A percentile compares a stretch with the other conserved stretches of the same genome.
Conservation (phyloP, 1,139 yeast genomes). For the Yamadazyma sp. region DNA sequence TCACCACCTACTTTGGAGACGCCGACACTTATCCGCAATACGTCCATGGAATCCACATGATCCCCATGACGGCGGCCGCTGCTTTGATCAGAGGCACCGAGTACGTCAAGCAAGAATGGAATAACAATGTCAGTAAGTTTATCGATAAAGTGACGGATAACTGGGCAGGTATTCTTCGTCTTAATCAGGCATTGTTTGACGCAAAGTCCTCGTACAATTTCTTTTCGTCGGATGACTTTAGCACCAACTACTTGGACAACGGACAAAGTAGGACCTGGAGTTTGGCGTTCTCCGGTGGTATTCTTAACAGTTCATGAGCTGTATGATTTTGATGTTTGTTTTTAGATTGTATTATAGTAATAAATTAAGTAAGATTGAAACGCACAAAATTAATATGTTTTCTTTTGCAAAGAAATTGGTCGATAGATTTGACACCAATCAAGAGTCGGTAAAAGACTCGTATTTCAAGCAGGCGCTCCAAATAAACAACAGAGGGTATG, state of each 20-base stretch:
- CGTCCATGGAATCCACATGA: constrained; percentile 94
- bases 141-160: constrained; percentile 64
- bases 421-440: constrained; percentile 62
- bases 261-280: constrained; percentile 95
- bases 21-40: constrained; percentile 58
- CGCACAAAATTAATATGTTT: constrained; percentile 70
- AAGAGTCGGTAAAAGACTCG: constrained; percentile 41
- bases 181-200: constrained; percentile 76
- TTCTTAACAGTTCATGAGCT: constrained; percentile 13
- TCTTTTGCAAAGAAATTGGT: constrained; percentile 86
- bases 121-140: constrained; percentile 47
- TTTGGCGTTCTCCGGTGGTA: constrained; percentile 70
- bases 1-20: constrained; percentile 60
- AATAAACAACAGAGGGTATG: constrained; percentile 45
- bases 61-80: constrained; percentile 82
- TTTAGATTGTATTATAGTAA: constrained; percentile 1
- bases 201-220: constrained; percentile 66
- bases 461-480: constrained; percentile 50
- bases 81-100: constrained; percentile 67
- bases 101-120: constrained; percentile 84
- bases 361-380: background rate
- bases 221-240: constrained; percentile 45
- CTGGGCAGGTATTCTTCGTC: constrained; percentile 83
- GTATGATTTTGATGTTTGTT: constrained; percentile 2
- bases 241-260: constrained; percentile 59